Conservation (phyloP, 805 yeast genomes). For the Lachancea sp. region DNA sequence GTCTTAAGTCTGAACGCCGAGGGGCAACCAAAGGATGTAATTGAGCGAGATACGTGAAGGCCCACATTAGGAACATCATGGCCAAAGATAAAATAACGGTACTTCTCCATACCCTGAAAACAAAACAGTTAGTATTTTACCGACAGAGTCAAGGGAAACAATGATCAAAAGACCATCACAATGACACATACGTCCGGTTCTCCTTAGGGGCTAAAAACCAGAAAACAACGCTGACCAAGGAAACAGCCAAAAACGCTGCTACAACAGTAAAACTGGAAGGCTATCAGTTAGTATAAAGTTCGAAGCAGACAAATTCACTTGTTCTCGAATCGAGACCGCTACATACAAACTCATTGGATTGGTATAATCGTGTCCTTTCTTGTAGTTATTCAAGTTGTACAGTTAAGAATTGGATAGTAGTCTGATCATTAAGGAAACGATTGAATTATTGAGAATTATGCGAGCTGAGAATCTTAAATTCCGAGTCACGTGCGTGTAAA, state of each 20-base stretch:
- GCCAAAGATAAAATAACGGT: slow-evolving; percentile 61
- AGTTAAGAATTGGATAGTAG: no score
- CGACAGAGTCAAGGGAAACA: background rate
- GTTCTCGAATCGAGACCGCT: no score
- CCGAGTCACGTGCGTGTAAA: no score
- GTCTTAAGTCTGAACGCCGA: slow-evolving; percentile 82
- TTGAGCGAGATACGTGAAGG: slow-evolving; percentile 79
- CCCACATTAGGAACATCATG: slow-evolving; percentile 87
- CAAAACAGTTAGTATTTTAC: background rate
- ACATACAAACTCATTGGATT: slow-evolving; percentile 7
- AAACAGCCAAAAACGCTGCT: slow-evolving; percentile 52
- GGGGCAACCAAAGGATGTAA: slow-evolving; percentile 90
- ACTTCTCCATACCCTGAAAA: slow-evolving; percentile 58
- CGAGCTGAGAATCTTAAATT: no score
- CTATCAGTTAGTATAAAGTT: background rate
- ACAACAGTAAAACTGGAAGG: slow-evolving; percentile 60
- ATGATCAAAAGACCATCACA: background rate
- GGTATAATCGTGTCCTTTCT: background rate
- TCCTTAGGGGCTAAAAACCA: slow-evolving; percentile 86
- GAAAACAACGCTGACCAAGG: slow-evolving; percentile 53
- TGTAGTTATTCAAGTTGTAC: no score
- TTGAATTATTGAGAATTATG: no score
- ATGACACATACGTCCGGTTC: slow-evolving; percentile 53
- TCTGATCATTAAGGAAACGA: no score
- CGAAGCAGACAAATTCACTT: background rate